These are phyloP conservation scores for Eucalyptus rudis DNA, from an alignment of 345 rosid species.

Conservation along the genomic window DNA sequence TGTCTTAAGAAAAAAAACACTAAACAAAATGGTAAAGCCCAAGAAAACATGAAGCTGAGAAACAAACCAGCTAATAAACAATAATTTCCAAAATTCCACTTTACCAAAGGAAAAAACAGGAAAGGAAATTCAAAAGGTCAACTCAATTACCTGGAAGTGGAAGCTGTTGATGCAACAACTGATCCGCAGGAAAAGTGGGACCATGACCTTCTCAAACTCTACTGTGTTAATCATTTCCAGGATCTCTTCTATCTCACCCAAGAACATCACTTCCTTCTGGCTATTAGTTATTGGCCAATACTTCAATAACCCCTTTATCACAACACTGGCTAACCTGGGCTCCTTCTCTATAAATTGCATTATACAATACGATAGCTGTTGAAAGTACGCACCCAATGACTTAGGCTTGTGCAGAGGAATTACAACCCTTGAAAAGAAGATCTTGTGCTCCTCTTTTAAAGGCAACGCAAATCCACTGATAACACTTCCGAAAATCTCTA, in stretches of 20 bases:
- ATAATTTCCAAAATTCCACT: background rate
- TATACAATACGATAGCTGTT: conserved; percentile 62
- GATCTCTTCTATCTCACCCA: conserved; percentile 77
- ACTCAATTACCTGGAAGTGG: conserved; percentile 69
- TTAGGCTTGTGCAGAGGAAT: conserved; percentile 86
- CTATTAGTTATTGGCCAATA: conserved; percentile 82
- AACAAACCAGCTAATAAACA: background rate
- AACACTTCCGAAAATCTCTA: conserved; percentile 83
- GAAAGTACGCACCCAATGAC: conserved; percentile 64
- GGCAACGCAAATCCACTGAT: conserved; percentile 84
- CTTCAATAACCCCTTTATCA: conserved; percentile 61
- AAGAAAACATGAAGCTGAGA: background rate
- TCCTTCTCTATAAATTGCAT: conserved; percentile 87
- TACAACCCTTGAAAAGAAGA: conserved; percentile 75
- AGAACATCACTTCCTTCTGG: conserved; percentile 88
- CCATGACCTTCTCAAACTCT: conserved; percentile 77
- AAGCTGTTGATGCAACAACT: conserved; percentile 70
- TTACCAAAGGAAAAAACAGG: background rate
- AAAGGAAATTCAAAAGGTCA: background rate
- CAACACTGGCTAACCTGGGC: conserved; percentile 49
- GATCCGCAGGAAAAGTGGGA: conserved; percentile 61
- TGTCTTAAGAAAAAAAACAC: background rate
- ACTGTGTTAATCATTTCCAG: conserved; percentile 55
- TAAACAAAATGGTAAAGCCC: background rate
- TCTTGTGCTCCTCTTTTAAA: conserved; percentile 83